These are phyloP conservation scores for Neurospora discreta DNA, from an alignment of 495 filamentous ascomycete species.

Conservation along the genomic window DNA sequence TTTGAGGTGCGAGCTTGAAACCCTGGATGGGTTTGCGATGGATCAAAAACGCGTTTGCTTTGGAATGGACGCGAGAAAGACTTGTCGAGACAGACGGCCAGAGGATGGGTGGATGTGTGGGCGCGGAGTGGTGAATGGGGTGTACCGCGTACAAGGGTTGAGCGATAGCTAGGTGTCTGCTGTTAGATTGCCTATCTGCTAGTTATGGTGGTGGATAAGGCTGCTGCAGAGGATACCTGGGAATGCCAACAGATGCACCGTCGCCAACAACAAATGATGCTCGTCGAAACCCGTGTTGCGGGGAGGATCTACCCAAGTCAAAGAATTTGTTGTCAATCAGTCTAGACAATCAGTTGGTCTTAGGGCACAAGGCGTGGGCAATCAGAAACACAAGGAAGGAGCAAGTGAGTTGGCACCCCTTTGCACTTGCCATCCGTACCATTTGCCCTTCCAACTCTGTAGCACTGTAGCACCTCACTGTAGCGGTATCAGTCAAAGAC, in stretches of 20 bases:
- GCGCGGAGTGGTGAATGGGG: not conserved
- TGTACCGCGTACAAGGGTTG: not conserved
- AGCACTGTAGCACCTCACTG: not conserved
- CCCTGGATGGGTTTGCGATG: not conserved
- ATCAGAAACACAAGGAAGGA: not conserved
- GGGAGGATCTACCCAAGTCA: not conserved
- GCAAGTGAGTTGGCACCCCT: not conserved
- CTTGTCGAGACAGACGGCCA: not conserved
- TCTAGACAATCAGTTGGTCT: not conserved
- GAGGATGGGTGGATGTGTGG: not conserved
- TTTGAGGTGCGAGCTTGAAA: not conserved
- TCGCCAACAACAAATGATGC: not conserved
- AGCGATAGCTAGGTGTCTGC: no score
- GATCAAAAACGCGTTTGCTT: not conserved
- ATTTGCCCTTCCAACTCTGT: not conserved
- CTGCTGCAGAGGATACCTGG: not conserved
- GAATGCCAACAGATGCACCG: not conserved
- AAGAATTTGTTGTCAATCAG: not conserved
- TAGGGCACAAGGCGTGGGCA: not conserved
- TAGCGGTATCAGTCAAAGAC: not conserved
- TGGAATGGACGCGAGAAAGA: not conserved
- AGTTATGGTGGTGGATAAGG: not conserved
- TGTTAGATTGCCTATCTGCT: not conserved
- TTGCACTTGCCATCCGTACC: not conserved
- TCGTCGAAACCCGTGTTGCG: not conserved